Evolutionary conservation across 306 rosid genomes (phyloP).

Genomic region (Corylus americana): DNA sequence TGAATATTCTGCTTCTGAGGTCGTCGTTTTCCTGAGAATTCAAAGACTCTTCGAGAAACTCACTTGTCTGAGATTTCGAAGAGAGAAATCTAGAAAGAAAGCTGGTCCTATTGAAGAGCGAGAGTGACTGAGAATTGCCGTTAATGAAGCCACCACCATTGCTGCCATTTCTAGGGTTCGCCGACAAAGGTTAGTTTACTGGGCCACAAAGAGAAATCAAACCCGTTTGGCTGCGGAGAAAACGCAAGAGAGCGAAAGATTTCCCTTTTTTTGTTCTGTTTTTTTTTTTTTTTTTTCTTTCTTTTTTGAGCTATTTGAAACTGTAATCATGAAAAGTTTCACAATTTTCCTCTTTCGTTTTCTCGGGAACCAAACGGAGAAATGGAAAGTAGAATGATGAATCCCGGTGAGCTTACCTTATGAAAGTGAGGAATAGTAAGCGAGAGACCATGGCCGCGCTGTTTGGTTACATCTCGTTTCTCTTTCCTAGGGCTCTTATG

Average conservation of each 20-base stretch:
- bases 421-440: slow-evolving; percentile 37
- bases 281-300: not conserved
- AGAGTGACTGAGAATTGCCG: slow-evolving; percentile 16
- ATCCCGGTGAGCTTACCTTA: slow-evolving; percentile 35
- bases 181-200: not conserved
- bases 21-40: slow-evolving; percentile 47
- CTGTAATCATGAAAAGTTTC: not conserved
- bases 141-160: slow-evolving; percentile 23
- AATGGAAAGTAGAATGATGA: not conserved
- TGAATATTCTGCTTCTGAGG: slow-evolving; percentile 66
- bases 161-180: slow-evolving; percentile 36
- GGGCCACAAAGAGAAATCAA: not conserved
- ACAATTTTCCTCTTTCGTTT: not conserved
- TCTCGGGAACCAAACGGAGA: slow-evolving; percentile 19
- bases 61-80: slow-evolving; percentile 50
- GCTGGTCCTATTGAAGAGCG: slow-evolving; percentile 20
- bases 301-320: not conserved
- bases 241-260: slow-evolving; percentile 10
- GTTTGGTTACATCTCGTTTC: not conserved
- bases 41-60: slow-evolving; percentile 39
- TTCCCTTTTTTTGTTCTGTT: not conserved
- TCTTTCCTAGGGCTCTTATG: too few species aligned
- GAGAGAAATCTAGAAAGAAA: slow-evolving; percentile 38
- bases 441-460: slow-evolving; percentile 46
- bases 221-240: slow-evolving; percentile 7